Evolutionary conservation across 2,329 filamentous ascomycete genomes (phyloP).

Genomic region (Hymenoscyphus occultus): DNA sequence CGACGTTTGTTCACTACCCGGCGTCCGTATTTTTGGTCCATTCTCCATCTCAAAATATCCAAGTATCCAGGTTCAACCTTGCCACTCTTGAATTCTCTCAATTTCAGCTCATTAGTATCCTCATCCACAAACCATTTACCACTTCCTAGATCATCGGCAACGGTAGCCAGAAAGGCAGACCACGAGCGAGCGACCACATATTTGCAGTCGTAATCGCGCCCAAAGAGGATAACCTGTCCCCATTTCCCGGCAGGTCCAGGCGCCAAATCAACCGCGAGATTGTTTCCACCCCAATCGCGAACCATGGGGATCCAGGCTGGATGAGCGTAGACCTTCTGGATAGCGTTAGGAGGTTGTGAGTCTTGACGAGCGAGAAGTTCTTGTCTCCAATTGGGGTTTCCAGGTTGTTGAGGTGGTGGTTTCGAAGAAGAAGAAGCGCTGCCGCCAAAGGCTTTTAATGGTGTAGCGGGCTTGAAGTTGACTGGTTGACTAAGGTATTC

Average conservation of each 20-base stretch:
- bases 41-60: conserved; percentile 91
- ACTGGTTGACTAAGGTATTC: conserved; percentile 65
- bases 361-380: conserved; percentile 82
- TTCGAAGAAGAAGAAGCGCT: conserved; percentile 65
- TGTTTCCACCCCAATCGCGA: conserved; percentile 98
- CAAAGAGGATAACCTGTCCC: conserved; percentile 96
- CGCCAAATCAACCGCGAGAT: conserved; percentile 87
- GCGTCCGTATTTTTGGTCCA: conserved; percentile 88
- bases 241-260: conserved; percentile 87
- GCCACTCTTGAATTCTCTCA: conserved; percentile 85
- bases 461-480: conserved; percentile 58
- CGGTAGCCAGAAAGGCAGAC: conserved; percentile 77
- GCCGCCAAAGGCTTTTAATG: conserved; percentile 70
- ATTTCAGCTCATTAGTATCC: conserved; percentile 84
- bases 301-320: conserved; percentile 94
- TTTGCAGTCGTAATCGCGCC: conserved; percentile 97
- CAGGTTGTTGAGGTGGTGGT: conserved; percentile 49
- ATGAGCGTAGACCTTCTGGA: conserved; percentile 92
- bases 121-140: conserved; percentile 93
- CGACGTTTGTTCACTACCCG: conserved; percentile 47
- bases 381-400: conserved; percentile 71
- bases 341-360: conserved; percentile 78
- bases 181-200: conserved; percentile 94
- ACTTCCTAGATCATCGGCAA: conserved; percentile 87
- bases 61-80: conserved; percentile 91